Conservation (phyloP, 164 flowering plant genomes). For the Berberis vulgaris region DNA sequence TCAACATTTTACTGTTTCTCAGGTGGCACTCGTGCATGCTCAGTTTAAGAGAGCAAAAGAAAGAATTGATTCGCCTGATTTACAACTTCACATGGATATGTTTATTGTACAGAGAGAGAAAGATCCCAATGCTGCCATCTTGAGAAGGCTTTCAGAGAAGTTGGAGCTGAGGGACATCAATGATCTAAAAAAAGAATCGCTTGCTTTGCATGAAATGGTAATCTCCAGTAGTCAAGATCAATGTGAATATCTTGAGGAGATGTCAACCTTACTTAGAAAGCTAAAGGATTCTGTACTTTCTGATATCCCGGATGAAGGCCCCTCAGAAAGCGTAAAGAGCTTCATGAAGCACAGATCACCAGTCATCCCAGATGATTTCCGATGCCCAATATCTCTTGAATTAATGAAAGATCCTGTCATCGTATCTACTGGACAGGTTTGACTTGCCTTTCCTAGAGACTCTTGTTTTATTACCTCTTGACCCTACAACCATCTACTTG, state of each 20-base stretch:
- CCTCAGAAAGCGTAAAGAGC: slow-evolving; percentile 35
- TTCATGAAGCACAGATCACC: slow-evolving; percentile 67
- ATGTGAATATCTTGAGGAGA: slow-evolving; percentile 47
- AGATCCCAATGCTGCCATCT: slow-evolving; percentile 40
- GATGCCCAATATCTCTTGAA: slow-evolving; percentile 91
- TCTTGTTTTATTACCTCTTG: background rate
- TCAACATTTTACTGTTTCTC: slow-evolving; percentile 5
- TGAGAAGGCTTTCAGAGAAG: slow-evolving; percentile 70
- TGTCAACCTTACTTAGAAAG: slow-evolving; percentile 59
- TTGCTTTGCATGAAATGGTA: slow-evolving; percentile 63
- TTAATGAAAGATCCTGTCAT: slow-evolving; percentile 96
- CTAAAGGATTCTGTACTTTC: slow-evolving; percentile 45
- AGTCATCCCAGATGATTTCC: slow-evolving; percentile 89
- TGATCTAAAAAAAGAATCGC: slow-evolving; percentile 73
- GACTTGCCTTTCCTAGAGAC: background rate
- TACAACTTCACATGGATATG: slow-evolving; percentile 51
- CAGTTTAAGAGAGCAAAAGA: slow-evolving; percentile 77
- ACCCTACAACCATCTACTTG: background rate
- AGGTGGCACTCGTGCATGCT: slow-evolving; percentile 78
- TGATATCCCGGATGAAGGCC: slow-evolving; percentile 40
- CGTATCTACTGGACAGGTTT: slow-evolving; percentile 95
- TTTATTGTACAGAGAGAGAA: slow-evolving; percentile 38
- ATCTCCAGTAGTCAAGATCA: slow-evolving; percentile 41
- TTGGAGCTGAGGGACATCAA: slow-evolving; percentile 53
- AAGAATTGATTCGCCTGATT: slow-evolving; percentile 44